Evolutionary conservation across 2,329 filamentous ascomycete genomes (phyloP).

Genomic region (Colletotrichum sp.): DNA sequence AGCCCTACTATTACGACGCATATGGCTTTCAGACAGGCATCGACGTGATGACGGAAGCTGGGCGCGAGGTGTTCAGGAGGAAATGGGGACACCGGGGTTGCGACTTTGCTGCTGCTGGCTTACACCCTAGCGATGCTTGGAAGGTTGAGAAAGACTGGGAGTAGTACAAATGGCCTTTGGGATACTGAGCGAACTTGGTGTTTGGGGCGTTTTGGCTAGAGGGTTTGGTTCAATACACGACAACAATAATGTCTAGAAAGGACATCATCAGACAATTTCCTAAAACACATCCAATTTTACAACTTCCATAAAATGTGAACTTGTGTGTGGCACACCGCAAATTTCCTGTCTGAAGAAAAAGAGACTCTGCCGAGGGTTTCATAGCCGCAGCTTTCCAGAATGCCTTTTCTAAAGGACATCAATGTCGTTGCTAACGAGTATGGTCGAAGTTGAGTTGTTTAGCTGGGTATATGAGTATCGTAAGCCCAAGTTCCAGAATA

Average conservation of each 20-base stretch:
- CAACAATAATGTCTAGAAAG: neutral
- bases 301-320: neutral
- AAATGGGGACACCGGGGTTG: slow-evolving; percentile 55
- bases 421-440: neutral
- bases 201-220: neutral
- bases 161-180: neutral
- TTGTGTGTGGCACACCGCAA: fast-evolving
- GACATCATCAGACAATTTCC: neutral
- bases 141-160: slow-evolving; percentile 46
- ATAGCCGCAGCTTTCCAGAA: neutral
- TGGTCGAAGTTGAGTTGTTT: neutral
- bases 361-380: neutral
- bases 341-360: neutral
- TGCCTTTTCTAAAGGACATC: neutral
- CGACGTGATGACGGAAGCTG: slow-evolving; percentile 50
- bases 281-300: neutral
- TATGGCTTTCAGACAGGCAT: slow-evolving; percentile 49
- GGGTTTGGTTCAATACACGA: neutral
- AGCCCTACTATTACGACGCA: slow-evolving; percentile 56
- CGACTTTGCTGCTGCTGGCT: slow-evolving; percentile 38
- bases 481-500: neutral
- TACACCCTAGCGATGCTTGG: slow-evolving; percentile 51
- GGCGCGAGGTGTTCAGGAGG: slow-evolving; percentile 41
- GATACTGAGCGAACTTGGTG: neutral
- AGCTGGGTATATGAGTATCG: fast-evolving